Percentiles rank a stretch among this genome's conserved stretches.
phyloP scores from a whole-genome alignment of 106 monocot genomes.

The Xerophyta viscosa region DNA sequence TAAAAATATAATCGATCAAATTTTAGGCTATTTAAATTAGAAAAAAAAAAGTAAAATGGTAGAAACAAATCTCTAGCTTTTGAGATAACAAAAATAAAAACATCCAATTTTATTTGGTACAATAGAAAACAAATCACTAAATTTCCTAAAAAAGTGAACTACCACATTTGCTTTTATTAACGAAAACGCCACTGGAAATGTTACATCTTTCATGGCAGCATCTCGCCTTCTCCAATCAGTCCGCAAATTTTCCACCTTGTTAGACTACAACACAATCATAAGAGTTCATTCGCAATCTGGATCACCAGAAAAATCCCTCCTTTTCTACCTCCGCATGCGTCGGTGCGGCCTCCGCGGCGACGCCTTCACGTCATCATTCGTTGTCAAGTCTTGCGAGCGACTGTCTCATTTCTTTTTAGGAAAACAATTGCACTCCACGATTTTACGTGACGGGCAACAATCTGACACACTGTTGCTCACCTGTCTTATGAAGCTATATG shows the following conservation, averaged over 20 bases:
- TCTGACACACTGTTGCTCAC: constrained; percentile 52
- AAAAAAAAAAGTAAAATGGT: too few species aligned
- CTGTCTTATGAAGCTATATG: constrained; percentile 54
- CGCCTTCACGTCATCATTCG: constrained; percentile 41
- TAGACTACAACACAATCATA: constrained; percentile 43
- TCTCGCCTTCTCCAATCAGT: constrained; percentile 12
- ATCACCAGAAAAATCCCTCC: constrained; percentile 20
- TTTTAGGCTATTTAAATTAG: too few species aligned
- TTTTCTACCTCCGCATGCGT: constrained; percentile 36
- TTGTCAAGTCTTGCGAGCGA: constrained; percentile 40
- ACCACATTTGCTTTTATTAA: constrained; percentile 27
- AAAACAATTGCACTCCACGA: constrained; percentile 41
- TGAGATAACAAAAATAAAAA: too few species aligned
- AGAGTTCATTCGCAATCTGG: constrained; percentile 22
- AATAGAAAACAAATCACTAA: too few species aligned
- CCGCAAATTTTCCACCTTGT: constrained; percentile 25
- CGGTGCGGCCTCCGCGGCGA: constrained; percentile 20
- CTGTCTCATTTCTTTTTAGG: constrained; percentile 18
- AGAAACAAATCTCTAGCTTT: too few species aligned
- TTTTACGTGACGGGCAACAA: constrained; percentile 41
- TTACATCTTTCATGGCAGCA: constrained; percentile 29
- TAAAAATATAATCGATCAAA: too few species aligned
- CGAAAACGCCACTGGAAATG: constrained; percentile 49
- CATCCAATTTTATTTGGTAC: too few species aligned
- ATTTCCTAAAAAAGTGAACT: too few species aligned